A percentile compares a stretch with the other conserved stretches of the same genome.
These are phyloP conservation scores for Ephemerocybe angulata DNA, from an alignment of 768 basidiomycete genomes.

Conservation along the genomic window DNA sequence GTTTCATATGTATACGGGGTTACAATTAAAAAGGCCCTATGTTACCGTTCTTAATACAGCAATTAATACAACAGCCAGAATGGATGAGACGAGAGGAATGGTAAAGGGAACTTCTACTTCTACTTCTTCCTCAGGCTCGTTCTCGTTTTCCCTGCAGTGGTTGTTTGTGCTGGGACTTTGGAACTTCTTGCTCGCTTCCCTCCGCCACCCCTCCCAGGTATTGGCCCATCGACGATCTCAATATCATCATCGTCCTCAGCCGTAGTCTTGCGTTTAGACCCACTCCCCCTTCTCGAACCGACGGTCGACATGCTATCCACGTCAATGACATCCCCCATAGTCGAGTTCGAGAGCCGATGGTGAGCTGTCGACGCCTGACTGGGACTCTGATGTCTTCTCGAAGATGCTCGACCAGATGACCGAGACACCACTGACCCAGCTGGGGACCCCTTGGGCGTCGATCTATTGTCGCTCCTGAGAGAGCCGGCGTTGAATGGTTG, in stretches of 20 bases:
- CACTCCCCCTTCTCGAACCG: constrained; percentile 21
- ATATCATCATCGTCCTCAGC: constrained; percentile 51
- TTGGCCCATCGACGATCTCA: constrained; percentile 48
- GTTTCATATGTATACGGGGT: neutral
- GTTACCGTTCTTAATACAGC: no score
- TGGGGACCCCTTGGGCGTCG: constrained; percentile 35
- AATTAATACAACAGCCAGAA: no score
- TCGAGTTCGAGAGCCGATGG: constrained; percentile 38
- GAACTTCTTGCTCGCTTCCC: constrained; percentile 33
- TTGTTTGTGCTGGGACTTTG: constrained; percentile 22
- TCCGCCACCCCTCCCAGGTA: constrained; percentile 18
- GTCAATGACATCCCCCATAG: constrained; percentile 40
- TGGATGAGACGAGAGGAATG: no score
- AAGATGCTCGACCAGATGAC: constrained; percentile 45
- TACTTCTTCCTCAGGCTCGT: constrained; percentile 21
- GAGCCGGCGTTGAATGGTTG: constrained; percentile 13
- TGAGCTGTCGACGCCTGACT: constrained; percentile 29
- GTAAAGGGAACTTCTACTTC: no score
- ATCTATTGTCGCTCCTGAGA: constrained; percentile 9
- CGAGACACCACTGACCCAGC: constrained; percentile 41
- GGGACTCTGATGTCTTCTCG: constrained; percentile 54
- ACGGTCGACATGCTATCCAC: constrained; percentile 31
- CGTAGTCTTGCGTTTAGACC: constrained; percentile 51
- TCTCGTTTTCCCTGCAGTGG: constrained; percentile 31
- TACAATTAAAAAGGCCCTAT: no score